These are phyloP conservation scores for Mariannaea elegans DNA, from an alignment of 2,329 filamentous ascomycete species.

Conservation along the genomic window DNA sequence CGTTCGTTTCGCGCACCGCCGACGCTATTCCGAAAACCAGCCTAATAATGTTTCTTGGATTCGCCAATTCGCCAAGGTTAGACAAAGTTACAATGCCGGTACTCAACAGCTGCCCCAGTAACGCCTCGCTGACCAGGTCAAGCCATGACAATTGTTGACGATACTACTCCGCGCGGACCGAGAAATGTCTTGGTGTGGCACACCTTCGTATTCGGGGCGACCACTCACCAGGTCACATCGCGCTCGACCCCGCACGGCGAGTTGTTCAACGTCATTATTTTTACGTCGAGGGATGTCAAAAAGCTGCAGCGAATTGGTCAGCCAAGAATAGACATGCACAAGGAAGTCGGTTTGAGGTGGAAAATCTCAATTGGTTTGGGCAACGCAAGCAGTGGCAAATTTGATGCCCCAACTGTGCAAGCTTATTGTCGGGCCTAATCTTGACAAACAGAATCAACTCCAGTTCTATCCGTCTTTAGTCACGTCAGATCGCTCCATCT, in stretches of 20 bases:
- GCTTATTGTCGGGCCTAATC: too few relatives aligned
- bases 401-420: too few relatives aligned
- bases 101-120: too few relatives aligned
- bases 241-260: conserved; percentile 8
- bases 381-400: not conserved
- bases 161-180: not conserved
- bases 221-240: conserved; percentile 8
- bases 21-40: too few relatives aligned
- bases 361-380: not conserved
- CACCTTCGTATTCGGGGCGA: conserved; percentile 12
- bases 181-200: not conserved
- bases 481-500: too few relatives aligned
- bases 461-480: not conserved
- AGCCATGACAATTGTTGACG: not conserved
- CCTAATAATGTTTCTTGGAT: too few relatives aligned
- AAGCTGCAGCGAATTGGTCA: not conserved
- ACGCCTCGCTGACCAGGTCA: not conserved
- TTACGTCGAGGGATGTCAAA: not conserved
- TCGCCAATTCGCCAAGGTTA: too few relatives aligned
- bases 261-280: conserved; percentile 4
- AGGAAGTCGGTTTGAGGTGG: not conserved
- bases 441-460: too few relatives aligned
- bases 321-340: not conserved
- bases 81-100: too few relatives aligned
- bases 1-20: too few relatives aligned